Conservation (phyloP, 768 basidiomycete genomes). For the Suillus decipiens region DNA sequence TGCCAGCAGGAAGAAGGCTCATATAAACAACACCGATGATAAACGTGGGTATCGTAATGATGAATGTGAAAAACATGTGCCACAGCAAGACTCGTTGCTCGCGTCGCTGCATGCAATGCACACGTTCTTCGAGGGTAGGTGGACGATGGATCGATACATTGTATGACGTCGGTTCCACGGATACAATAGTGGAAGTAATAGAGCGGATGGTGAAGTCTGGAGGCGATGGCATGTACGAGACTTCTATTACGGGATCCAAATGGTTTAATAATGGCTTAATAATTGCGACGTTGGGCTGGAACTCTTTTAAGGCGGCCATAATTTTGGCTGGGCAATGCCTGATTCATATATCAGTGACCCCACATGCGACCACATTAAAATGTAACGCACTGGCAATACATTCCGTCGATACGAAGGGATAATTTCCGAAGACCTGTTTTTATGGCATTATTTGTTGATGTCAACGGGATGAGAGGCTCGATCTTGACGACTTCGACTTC, state of each 20-base stretch:
- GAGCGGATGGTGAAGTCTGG: conserved; percentile 65
- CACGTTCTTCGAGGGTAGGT: conserved; percentile 60
- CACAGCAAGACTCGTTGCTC: conserved; percentile 56
- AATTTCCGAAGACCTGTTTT: conserved; percentile 40
- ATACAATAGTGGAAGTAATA: conserved; percentile 52
- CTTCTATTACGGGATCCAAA: conserved; percentile 46
- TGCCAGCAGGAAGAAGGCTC: conserved; percentile 55
- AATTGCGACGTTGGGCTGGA: conserved; percentile 40
- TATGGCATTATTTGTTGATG: background rate
- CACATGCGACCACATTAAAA: background rate
- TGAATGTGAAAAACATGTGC: conserved; percentile 57
- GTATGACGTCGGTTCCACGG: conserved; percentile 45
- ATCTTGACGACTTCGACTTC: conserved; percentile 40
- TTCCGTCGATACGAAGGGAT: conserved; percentile 60
- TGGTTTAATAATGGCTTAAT: conserved; percentile 40
- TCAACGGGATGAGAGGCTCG: conserved; percentile 27
- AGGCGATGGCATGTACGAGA: conserved; percentile 53
- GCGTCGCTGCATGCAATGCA: conserved; percentile 54
- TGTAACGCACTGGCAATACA: conserved; percentile 58
- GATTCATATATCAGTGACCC: conserved; percentile 2
- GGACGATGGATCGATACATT: conserved; percentile 47
- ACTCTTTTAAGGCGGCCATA: conserved; percentile 38
- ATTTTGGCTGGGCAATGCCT: conserved; percentile 61
- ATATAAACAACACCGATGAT: conserved; percentile 78
- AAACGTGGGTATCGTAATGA: conserved; percentile 75